Evolutionary conservation across 164 flowering plant species (phyloP), one percentile per base, ranked within the genome.

Genomic region (Stephania japonica): DNA sequence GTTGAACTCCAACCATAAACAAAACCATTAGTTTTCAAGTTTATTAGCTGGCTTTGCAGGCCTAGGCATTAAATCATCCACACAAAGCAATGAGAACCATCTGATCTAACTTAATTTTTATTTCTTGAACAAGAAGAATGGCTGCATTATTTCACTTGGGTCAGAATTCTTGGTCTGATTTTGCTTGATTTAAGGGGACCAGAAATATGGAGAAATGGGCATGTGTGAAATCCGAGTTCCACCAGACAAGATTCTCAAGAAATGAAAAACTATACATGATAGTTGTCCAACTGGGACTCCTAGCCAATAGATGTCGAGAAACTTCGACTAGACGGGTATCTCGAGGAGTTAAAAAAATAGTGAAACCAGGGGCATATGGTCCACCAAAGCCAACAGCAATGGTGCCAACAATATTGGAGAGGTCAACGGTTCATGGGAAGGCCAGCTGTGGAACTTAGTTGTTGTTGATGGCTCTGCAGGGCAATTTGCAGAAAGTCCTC

Each of bases 111-210:
- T 47, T 47, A 47, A 11, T 47, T 47, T 11, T 11, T 47, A 11
- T 47, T 47, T 47, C 53, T 47, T 47, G 53, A 47, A 16, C 53
- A 47, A 16, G 16, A 47, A 47, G 53, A 47, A 47, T 9, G 16
- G 53, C 16, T 47, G 53, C 13, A 47, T 47, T 47, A 47, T 47
- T 47, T 47, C 53, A 47, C 3, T 47, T 9, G 53, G 53, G 53
- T 47, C 53, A 47, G 16, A 47, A 47, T 47, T 47, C 53, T 2
- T 32, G 38, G 38, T 32, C 38, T 32, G 38, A 32, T 32, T 32
- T 32, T 61, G 64, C 64, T 61, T 61, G 64, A 61, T 61, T 61
- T 14, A 21, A 61, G 64, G 64, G 63, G 64, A 61, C 19, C 64
- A 61, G 21, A 61, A 61, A 14, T 61, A 61, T 18, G 19, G 16